phyloP scores from a whole-genome alignment of 148 eudicot species.

The Vaccinium myrtillus region DNA sequence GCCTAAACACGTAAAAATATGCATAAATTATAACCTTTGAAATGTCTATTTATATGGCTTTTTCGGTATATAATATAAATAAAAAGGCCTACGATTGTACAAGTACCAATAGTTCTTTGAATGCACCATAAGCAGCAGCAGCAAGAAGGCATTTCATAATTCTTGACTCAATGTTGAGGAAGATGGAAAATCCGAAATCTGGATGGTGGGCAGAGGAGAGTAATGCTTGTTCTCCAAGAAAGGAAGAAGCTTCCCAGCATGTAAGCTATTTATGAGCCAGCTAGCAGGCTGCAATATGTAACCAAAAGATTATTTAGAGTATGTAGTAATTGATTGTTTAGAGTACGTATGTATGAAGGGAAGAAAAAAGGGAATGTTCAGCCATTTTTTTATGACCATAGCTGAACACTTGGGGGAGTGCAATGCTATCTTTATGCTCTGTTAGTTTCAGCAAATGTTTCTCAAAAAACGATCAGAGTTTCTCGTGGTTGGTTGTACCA shows the following conservation, averaged over 20 bases:
- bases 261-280: conserved; percentile 75
- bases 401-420: background rate
- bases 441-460: background rate
- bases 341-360: background rate
- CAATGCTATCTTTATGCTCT: background rate
- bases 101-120: conserved; percentile 3
- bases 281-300: conserved; percentile 54
- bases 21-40: background rate
- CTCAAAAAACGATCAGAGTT: background rate
- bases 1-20: background rate
- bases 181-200: conserved; percentile 33
- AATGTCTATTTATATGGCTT: background rate
- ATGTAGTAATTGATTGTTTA: background rate
- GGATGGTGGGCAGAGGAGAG: conserved; percentile 18
- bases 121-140: background rate
- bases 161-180: conserved; percentile 57
- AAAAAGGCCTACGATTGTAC: background rate
- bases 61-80: background rate
- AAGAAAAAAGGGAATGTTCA: background rate
- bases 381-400: background rate
- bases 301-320: conserved; percentile 7
- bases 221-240: conserved; percentile 29
- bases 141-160: conserved; percentile 36
- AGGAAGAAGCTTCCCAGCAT: conserved; percentile 69
- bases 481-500: background rate